Conservation (phyloP, 768 basidiomycete species). For the Cystoderma amianthinum region DNA sequence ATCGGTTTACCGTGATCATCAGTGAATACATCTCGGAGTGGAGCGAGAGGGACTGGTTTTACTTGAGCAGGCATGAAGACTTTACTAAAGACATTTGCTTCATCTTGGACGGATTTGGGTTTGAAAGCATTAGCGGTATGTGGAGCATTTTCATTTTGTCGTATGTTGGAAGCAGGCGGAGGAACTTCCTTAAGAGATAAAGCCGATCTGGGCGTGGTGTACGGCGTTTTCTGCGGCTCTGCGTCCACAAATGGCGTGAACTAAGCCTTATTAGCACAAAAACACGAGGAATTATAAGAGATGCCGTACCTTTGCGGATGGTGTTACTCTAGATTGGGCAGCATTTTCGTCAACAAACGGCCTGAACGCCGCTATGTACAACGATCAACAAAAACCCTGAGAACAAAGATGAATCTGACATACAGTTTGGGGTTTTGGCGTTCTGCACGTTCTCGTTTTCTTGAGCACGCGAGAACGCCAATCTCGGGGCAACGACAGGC, state of each 20-base stretch:
- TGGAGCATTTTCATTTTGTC: slow-evolving; percentile 20
- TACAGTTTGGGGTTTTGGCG: slow-evolving; percentile 27
- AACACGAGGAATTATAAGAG: slow-evolving; percentile 1
- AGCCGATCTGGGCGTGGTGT: slow-evolving; percentile 30
- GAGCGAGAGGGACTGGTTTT: slow-evolving; percentile 27
- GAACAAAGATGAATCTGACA: slow-evolving; percentile 8
- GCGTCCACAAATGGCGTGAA: slow-evolving; percentile 63
- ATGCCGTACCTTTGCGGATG: slow-evolving; percentile 32
- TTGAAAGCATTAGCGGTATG: slow-evolving; percentile 19
- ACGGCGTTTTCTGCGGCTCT: slow-evolving; percentile 38
- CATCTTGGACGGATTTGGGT: slow-evolving; percentile 27
- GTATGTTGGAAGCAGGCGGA: slow-evolving; percentile 17
- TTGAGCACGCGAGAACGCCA: slow-evolving; percentile 16
- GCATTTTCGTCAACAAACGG: slow-evolving; percentile 66
- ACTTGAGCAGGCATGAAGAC: slow-evolving; percentile 58
- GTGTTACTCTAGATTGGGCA: slow-evolving; percentile 33
- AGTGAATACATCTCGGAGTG: slow-evolving; percentile 36
- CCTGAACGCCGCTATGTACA: slow-evolving; percentile 39
- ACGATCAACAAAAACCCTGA: slow-evolving; percentile 2
- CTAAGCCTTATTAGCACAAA: slow-evolving; percentile 26
- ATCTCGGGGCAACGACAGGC: slow-evolving; percentile 27
- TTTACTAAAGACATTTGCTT: slow-evolving; percentile 44
- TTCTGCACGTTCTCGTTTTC: slow-evolving; percentile 34
- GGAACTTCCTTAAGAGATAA: slow-evolving; percentile 45
- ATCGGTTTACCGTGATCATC: slow-evolving; percentile 36